These are phyloP conservation scores for Globisporangium nunn DNA, from an alignment of 352 stramenopile genomes.

Conservation along the genomic window DNA sequence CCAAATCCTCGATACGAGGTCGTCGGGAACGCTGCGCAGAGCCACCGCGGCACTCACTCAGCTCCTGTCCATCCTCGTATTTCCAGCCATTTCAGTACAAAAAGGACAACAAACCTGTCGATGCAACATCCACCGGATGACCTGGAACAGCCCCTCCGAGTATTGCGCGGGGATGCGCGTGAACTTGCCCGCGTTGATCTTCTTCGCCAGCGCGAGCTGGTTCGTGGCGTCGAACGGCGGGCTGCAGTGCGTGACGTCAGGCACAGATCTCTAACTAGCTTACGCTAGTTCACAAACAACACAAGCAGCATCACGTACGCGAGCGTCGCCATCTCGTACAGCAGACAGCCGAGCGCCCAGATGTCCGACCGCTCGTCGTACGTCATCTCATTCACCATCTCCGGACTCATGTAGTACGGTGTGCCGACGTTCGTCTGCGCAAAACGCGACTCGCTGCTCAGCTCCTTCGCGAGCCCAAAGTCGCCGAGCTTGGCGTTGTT, in stretches of 20 bases:
- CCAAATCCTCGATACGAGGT: constrained; percentile 79
- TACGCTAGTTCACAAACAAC: too few relatives aligned
- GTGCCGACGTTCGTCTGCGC: constrained; percentile 90
- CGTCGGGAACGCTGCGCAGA: constrained; percentile 47
- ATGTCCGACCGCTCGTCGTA: constrained; percentile 92
- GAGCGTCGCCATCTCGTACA: constrained; percentile 89
- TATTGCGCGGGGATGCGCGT: constrained; percentile 87
- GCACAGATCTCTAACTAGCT: too few relatives aligned
- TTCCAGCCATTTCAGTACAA: not conserved
- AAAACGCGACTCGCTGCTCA: constrained; percentile 86
- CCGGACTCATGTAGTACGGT: constrained; percentile 91
- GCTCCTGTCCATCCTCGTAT: not conserved
- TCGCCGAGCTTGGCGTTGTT: constrained; percentile 91
- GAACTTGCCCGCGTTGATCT: constrained; percentile 92
- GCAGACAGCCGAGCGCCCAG: constrained; percentile 85
- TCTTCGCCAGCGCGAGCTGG: constrained; percentile 89
- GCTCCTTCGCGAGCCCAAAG: constrained; percentile 88
- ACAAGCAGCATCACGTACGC: constrained; percentile 26
- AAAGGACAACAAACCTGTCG: constrained; percentile 17
- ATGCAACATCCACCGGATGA: constrained; percentile 89
- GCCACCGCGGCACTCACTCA: not conserved
- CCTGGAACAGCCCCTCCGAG: constrained; percentile 86
- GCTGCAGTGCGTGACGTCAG: constrained; percentile 10
- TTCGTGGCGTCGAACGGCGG: constrained; percentile 91
- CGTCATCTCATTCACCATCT: constrained; percentile 91